A percentile compares a stretch with the other conserved stretches of the same genome.
Conservation (phyloP, 805 yeast species). For the Zygotorulaspora chibaensis region DNA sequence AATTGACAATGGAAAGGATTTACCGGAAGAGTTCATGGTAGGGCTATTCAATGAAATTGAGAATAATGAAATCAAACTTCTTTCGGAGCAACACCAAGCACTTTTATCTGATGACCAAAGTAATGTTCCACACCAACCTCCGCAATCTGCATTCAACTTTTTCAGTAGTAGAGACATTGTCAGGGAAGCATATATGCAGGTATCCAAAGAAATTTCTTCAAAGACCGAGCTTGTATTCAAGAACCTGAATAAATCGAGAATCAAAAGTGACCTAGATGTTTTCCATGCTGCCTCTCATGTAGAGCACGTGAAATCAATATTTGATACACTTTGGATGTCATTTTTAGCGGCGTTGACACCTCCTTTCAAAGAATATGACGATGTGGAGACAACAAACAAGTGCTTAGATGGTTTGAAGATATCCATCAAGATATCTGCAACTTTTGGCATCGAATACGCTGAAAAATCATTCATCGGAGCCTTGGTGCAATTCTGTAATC, state of each 20-base stretch:
- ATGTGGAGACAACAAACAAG: conserved; percentile 57
- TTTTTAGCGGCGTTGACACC: conserved; percentile 90
- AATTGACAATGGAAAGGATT: conserved; percentile 83
- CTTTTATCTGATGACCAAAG: conserved; percentile 60
- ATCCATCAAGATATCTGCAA: conserved; percentile 76
- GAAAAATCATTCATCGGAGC: conserved; percentile 88
- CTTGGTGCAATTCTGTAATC: conserved; percentile 76
- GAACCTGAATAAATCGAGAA: conserved; percentile 49
- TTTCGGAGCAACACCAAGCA: conserved; percentile 92
- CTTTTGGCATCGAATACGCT: conserved; percentile 79
- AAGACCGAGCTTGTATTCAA: conserved; percentile 84
- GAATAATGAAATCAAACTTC: conserved; percentile 79
- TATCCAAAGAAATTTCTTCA: conserved; percentile 84
- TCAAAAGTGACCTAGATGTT: conserved; percentile 42
- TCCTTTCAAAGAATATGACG: conserved; percentile 86
- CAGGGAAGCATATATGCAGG: conserved; percentile 83
- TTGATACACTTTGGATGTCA: conserved; percentile 96
- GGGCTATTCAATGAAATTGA: conserved; percentile 75
- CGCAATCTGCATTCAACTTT: conserved; percentile 46
- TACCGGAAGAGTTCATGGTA: conserved; percentile 68
- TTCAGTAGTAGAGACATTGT: conserved; percentile 70
- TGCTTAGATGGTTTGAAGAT: conserved; percentile 84
- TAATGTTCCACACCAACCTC: conserved; percentile 34
- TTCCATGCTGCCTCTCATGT: conserved; percentile 82
- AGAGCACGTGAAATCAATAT: conserved; percentile 88